Evolutionary conservation across 2,329 filamentous ascomycete genomes (phyloP).

Genomic region (Didymella segeticola): DNA sequence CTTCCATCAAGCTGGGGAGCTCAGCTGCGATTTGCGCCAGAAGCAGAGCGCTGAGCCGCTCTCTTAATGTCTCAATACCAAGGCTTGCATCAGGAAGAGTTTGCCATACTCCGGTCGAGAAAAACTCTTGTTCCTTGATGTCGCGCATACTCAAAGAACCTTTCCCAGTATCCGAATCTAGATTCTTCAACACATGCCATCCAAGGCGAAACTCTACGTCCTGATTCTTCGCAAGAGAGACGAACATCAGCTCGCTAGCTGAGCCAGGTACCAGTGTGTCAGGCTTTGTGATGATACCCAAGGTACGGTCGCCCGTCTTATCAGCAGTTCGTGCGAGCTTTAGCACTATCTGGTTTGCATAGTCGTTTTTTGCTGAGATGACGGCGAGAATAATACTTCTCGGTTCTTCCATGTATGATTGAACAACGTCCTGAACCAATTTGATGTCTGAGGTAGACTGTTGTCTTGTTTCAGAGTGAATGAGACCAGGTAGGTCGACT

Average conservation of each 20-base stretch:
- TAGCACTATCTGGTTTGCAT: constrained; percentile 50
- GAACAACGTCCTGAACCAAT: constrained; percentile 55
- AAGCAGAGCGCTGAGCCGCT: constrained; percentile 38
- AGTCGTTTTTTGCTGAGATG: constrained; percentile 52
- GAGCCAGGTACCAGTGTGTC: constrained; percentile 44
- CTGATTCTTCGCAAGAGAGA: constrained; percentile 44
- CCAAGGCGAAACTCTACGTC: constrained; percentile 39
- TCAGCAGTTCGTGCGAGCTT: constrained; percentile 17
- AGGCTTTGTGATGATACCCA: constrained; percentile 46
- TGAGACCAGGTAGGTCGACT: constrained; percentile 64
- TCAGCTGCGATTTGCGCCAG: constrained; percentile 42
- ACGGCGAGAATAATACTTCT: constrained; percentile 57
- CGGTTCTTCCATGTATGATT: constrained; percentile 50
- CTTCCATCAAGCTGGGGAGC: constrained; percentile 29
- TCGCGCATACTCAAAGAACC: constrained; percentile 31
- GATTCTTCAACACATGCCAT: constrained; percentile 51
- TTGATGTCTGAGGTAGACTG: constrained; percentile 53
- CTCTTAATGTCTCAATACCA: constrained; percentile 39
- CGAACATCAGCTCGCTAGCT: constrained; percentile 26
- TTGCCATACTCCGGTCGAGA: constrained; percentile 26
- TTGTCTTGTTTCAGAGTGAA: constrained; percentile 54
- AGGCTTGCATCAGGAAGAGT: constrained; percentile 28
- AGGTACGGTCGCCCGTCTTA: neutral
- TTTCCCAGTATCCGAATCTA: constrained; percentile 28
- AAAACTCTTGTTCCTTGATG: constrained; percentile 33